Base-by-base conservation (phyloP, 2,329 filamentous ascomycete genomes). In the Helotiales sp. region DNA sequence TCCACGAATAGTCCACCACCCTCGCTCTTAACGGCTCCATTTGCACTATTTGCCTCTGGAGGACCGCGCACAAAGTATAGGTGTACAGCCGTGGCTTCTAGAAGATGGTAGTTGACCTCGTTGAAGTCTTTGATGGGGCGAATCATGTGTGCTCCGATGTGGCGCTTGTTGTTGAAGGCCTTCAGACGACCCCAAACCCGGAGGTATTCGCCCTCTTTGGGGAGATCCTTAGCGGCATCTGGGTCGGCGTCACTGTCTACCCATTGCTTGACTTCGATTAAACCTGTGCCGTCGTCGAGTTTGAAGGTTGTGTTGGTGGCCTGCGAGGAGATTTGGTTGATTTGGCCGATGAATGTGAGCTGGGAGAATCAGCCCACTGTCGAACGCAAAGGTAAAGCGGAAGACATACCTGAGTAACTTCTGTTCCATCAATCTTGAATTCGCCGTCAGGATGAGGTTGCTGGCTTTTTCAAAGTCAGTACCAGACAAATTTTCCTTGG, bases 221-320 rank as follows among this genome's bases (percentile, higher is more conserved):
- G 85, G 22, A 82, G 78, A 70, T 83, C 84, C 47, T 83, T 81
- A 30, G 79, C 76, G 17, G 79, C 79, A n/a, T 80, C 80, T 43
- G 81, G 77, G 20, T 77, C 77, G 10, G 78, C 78, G 75, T 79
- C 78, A 6, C 79, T 78, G 40, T 85, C 83, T 65, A 92, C 85
- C 91, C 92, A 97, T 79, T 91, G 89, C 83, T 96, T 96, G 72
- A 93, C 94, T 80, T 99, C 96, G 74, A 97, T 90, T 69, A 89
- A 85, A 68, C 93, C 94, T 0, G 96, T 99, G 78, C 96, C 96
- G 80, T 99, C 96, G 81, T 99, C 96, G 75, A 99, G 84, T 76
- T 90, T 92, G 85, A 96, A 97, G 54, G 93, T 97, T 73, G 93
- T 89, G 82, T 97, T 96, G 72, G 95, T 97, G 47, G 91, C 87